phyloP scores from a whole-genome alignment of 176 grass and related monocot species.

The Hyparrhenia diplandra region DNA sequence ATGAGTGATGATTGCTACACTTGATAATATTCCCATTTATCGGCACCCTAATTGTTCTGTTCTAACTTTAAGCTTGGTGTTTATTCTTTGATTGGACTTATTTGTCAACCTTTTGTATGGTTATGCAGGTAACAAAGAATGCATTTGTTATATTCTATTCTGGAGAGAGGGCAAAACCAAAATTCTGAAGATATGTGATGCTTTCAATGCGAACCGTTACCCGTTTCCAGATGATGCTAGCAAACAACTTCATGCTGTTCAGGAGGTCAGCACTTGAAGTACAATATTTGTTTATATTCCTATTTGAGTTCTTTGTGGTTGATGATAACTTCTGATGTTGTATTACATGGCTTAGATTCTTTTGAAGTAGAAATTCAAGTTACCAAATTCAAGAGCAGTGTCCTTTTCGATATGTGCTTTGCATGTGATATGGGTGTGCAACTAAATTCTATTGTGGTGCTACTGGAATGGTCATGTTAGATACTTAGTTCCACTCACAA shows the following conservation, averaged over 20 bases:
- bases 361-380: not conserved
- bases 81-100: constrained; percentile 6
- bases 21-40: not conserved
- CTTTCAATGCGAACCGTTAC: constrained; percentile 92
- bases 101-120: not conserved
- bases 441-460: no score
- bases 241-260: constrained; percentile 67
- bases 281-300: constrained; percentile 14
- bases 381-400: not conserved
- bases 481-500: not conserved
- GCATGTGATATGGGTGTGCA: not conserved
- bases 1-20: not conserved
- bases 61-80: not conserved
- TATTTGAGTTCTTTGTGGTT: not conserved
- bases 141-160: constrained; percentile 93
- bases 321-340: not conserved
- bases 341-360: not conserved
- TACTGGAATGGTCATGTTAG: not conserved
- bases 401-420: constrained; percentile 10
- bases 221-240: constrained; percentile 76
- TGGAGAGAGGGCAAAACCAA: constrained; percentile 83
- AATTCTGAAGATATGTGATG: constrained; percentile 97
- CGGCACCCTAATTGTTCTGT: not conserved
- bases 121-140: constrained; percentile 73
- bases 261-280: constrained; percentile 58